A percentile compares a stretch with the other conserved stretches of the same genome.
These are phyloP conservation scores for Phytophthora europaea DNA, from an alignment of 352 stramenopile species.

Conservation along the genomic window DNA sequence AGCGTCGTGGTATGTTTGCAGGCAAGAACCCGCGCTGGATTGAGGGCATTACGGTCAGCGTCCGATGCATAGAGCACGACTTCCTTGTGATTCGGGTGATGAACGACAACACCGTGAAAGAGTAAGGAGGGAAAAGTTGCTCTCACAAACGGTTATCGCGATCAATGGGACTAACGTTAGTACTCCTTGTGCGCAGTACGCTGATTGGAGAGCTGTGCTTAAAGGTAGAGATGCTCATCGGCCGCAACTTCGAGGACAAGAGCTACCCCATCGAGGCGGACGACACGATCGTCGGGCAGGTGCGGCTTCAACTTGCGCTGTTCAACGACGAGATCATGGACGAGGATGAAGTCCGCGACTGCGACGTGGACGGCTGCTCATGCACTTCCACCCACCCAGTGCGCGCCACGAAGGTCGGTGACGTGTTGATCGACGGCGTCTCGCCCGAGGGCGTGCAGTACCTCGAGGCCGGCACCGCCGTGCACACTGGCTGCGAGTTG, in stretches of 20 bases:
- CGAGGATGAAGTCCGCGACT: constrained; percentile 64
- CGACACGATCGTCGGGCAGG: constrained; percentile 80
- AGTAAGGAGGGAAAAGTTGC: constrained; percentile 49
- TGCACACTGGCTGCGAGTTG: constrained; percentile 70
- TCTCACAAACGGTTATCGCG: not conserved
- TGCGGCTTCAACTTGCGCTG: constrained; percentile 75
- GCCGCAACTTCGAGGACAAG: constrained; percentile 78
- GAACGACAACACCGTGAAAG: constrained; percentile 83
- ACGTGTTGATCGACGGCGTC: constrained; percentile 82
- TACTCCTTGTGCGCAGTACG: constrained; percentile 39
- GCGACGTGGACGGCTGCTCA: constrained; percentile 75
- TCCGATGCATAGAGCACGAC: constrained; percentile 86
- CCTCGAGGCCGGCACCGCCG: constrained; percentile 68
- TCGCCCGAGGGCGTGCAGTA: constrained; percentile 78
- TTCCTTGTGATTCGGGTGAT: constrained; percentile 84
- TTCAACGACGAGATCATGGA: constrained; percentile 86
- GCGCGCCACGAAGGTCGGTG: constrained; percentile 76
- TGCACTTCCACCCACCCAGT: constrained; percentile 64
- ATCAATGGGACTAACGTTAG: not conserved
- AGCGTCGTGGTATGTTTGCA: constrained; percentile 18
- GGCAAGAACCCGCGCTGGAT: constrained; percentile 86
- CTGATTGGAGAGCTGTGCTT: constrained; percentile 76
- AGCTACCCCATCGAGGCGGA: constrained; percentile 76
- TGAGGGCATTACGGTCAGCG: constrained; percentile 61
- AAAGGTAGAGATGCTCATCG: constrained; percentile 77